These are phyloP conservation scores for Carallia brachiata DNA, from an alignment of 345 rosid genomes.

Conservation along the genomic window DNA sequence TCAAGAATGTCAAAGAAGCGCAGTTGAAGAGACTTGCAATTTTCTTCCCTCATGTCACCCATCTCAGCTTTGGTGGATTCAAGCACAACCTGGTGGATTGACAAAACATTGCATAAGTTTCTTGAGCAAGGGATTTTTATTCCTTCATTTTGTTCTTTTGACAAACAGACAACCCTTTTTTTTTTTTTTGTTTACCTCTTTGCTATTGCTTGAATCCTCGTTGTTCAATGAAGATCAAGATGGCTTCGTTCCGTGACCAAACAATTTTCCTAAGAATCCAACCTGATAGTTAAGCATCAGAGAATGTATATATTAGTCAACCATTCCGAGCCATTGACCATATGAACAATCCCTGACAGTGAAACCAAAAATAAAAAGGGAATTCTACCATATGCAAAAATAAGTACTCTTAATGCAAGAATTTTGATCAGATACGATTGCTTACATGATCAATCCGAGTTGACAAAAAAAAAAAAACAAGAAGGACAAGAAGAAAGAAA, in stretches of 20 bases:
- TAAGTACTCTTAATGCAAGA: background rate
- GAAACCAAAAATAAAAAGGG: no score
- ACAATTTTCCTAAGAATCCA: slow-evolving; percentile 15
- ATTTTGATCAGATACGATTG: no score
- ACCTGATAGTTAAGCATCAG: slow-evolving; percentile 9
- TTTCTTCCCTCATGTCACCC: slow-evolving; percentile 71
- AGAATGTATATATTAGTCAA: background rate
- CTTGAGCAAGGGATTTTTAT: no score
- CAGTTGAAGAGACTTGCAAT: slow-evolving; percentile 59
- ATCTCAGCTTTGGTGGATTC: slow-evolving; percentile 68
- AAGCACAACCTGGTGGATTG: slow-evolving; percentile 21
- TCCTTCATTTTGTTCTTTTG: no score
- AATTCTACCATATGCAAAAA: no score
- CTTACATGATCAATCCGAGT: no score
- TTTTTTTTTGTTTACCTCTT: slow-evolving; percentile 14
- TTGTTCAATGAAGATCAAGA: slow-evolving; percentile 29
- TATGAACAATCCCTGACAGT: no score
- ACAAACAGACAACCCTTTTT: no score
- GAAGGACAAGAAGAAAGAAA: no score
- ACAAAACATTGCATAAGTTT: no score
- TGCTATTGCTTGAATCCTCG: slow-evolving; percentile 25
- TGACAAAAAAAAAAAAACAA: background rate
- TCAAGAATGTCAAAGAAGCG: slow-evolving; percentile 54
- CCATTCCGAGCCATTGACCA: background rate
- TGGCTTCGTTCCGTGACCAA: slow-evolving; percentile 16